Percentiles rank a stretch among this genome's conserved stretches.
These are phyloP conservation scores for Xylaria venustula DNA, from an alignment of 495 filamentous ascomycete species.

Conservation along the genomic window DNA sequence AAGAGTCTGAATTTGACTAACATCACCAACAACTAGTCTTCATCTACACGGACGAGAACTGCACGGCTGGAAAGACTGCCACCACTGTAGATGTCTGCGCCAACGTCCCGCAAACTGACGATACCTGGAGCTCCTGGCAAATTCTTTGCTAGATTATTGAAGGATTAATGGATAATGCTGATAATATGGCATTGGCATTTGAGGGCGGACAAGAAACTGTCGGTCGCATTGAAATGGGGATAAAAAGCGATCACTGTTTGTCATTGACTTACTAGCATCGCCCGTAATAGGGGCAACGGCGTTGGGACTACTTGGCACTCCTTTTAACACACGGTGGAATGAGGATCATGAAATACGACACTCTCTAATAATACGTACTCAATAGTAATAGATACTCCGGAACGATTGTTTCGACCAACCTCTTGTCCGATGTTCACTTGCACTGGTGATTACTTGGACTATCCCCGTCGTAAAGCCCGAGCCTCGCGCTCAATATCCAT, in stretches of 20 bases:
- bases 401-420: too few species aligned
- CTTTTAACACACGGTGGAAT: background rate
- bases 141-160: constrained; percentile 4
- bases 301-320: background rate
- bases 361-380: background rate
- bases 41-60: constrained; percentile 22
- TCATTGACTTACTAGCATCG: constrained; percentile 5
- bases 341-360: background rate
- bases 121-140: constrained; percentile 20
- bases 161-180: too few species aligned
- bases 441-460: too few species aligned
- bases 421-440: too few species aligned
- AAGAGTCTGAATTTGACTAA: background rate
- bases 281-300: constrained; percentile 9
- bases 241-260: constrained; percentile 1
- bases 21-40: constrained; percentile 2
- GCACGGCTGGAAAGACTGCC: constrained; percentile 4
- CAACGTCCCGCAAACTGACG: background rate
- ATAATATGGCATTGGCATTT: too few species aligned
- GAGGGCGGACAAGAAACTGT: too few species aligned
- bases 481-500: too few species aligned
- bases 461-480: too few species aligned
- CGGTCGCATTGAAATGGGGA: background rate
- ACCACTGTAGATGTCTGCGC: constrained; percentile 6
- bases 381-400: too few species aligned